phyloP scores from a whole-genome alignment of 2,329 filamentous ascomycete species.

The Pseudocercospora cruenta region DNA sequence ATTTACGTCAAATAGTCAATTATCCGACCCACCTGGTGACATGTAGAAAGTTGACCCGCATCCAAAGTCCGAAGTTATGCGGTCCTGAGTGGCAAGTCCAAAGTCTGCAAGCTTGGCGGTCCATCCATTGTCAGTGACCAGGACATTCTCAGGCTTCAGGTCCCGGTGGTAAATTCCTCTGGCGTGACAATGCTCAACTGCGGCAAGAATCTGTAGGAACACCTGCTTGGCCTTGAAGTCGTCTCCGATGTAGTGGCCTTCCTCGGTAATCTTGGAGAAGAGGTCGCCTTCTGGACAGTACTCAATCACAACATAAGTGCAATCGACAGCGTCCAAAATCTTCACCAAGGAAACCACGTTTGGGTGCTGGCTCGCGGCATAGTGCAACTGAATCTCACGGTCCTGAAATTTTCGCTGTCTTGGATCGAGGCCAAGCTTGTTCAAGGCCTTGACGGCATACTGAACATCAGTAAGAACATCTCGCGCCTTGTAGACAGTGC shows the following conservation, averaged over 20 bases:
- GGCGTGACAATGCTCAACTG: conserved; percentile 91
- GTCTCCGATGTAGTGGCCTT: conserved; percentile 89
- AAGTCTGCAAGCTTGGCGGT: conserved; percentile 97
- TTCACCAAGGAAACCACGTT: conserved; percentile 93
- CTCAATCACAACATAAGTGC: conserved; percentile 94
- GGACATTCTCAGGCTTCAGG: conserved; percentile 96
- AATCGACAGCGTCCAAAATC: conserved; percentile 89
- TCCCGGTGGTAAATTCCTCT: conserved; percentile 96
- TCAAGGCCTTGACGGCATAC: conserved; percentile 96
- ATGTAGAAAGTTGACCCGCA: conserved; percentile 99
- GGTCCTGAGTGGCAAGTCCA: conserved; percentile 85
- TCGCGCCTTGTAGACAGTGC: conserved; percentile 88
- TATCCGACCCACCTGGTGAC: conserved; percentile 77
- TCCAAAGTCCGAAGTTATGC: conserved; percentile 88
- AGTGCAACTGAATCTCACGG: conserved; percentile 89
- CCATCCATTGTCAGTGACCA: conserved; percentile 84
- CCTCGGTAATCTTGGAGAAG: conserved; percentile 96
- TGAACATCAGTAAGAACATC: conserved; percentile 78
- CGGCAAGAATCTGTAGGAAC: conserved; percentile 94
- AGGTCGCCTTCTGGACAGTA: conserved; percentile 96
- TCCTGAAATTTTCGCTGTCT: conserved; percentile 89
- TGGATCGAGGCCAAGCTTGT: conserved; percentile 87
- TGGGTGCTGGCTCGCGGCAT: conserved; percentile 82
- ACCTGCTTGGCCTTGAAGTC: conserved; percentile 83
- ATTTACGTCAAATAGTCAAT: conserved; percentile 15